Evolutionary conservation across 331 rosid species (phyloP).

Genomic region (Cydonia oblonga): DNA sequence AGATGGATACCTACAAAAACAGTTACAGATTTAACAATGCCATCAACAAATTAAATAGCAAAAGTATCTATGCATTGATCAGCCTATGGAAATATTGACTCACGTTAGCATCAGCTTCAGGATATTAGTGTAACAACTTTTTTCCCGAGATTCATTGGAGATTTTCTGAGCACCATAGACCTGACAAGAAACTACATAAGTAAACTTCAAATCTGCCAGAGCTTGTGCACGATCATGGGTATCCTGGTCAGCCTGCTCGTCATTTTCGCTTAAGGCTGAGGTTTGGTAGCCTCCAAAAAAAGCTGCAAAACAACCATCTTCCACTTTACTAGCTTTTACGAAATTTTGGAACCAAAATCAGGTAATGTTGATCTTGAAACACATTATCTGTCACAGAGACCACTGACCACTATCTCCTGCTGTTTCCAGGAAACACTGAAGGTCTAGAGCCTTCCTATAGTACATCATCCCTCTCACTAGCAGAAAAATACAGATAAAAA

Average conservation of each 20-base stretch:
- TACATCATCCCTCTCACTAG: conserved; percentile 99
- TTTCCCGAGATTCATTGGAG: conserved; percentile 37
- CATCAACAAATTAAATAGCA: conserved; percentile 4
- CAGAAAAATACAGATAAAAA: conserved; percentile 14
- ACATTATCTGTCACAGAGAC: conserved; percentile 5
- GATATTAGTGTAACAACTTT: conserved; percentile 56
- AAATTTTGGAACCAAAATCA: background rate
- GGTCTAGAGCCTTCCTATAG: conserved; percentile 57
- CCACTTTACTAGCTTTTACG: background rate
- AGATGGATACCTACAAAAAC: conserved; percentile 47
- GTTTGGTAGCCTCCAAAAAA: conserved; percentile 31
- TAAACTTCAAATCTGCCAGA: conserved; percentile 82
- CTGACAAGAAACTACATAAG: conserved; percentile 95
- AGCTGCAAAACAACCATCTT: conserved; percentile 29
- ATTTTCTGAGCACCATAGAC: conserved; percentile 70
- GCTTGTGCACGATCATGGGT: conserved; percentile 33
- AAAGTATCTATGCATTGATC: background rate
- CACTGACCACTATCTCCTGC: conserved; percentile 52
- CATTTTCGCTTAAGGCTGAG: conserved; percentile 7
- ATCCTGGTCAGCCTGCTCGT: background rate
- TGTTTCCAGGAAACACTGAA: conserved; percentile 62
- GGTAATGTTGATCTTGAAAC: conserved; percentile 9
- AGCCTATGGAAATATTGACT: conserved; percentile 25
- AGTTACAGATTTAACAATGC: conserved; percentile 14
- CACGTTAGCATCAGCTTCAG: conserved; percentile 77